Base-by-base conservation (phyloP, 2,329 filamentous ascomycete genomes). In the Calonectria montana region DNA sequence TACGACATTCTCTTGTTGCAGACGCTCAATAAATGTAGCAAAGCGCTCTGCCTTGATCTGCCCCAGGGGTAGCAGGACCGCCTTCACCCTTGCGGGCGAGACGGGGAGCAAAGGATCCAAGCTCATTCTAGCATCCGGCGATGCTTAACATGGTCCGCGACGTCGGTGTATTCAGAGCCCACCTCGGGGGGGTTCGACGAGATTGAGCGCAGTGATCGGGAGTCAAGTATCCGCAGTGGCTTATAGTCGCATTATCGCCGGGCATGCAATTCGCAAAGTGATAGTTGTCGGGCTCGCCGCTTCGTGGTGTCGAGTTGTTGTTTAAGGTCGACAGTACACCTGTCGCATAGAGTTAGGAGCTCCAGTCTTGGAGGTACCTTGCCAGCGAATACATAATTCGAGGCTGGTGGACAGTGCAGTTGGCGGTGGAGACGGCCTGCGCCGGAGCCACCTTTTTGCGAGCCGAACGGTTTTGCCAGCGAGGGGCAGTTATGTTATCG, bases 31-130 rank as follows among this genome's bases (percentile, higher is more conserved):
- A 82, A 98, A 97, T 75, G 89, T 88, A 77, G 92, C 85, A 83
- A 98, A 98, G 71, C 94, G 91, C 65, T 93, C 92, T 73, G 92
- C 91, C 82, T 92, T 96, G 82, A 98, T 97, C 81, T 91, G 93
- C 65, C 96, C 96, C 76, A 97, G 88, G 67, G 97, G 97, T 73
- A 98, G 87, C 71, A 98, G 90, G 78, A 98, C 90, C 74, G 93
- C 94, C 86, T 94, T 94, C 81, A 98, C 91, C 89, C 94, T 94
- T 86, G 95, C 96, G 82, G 95, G 95, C 84, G 96, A 94, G 87
- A 96, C 92, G 84, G 96, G 95, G 83, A 96, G 94, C 83, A 98
- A 91, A 84, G 94, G 92, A 88, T 98, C 96, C 86, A 94, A 89
- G 86, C 91, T 93, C 95, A 97, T 97, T 82, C 86, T 93, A 88